Base-by-base conservation (phyloP, 106 monocot species). In the Dendrobium officinale region DNA sequence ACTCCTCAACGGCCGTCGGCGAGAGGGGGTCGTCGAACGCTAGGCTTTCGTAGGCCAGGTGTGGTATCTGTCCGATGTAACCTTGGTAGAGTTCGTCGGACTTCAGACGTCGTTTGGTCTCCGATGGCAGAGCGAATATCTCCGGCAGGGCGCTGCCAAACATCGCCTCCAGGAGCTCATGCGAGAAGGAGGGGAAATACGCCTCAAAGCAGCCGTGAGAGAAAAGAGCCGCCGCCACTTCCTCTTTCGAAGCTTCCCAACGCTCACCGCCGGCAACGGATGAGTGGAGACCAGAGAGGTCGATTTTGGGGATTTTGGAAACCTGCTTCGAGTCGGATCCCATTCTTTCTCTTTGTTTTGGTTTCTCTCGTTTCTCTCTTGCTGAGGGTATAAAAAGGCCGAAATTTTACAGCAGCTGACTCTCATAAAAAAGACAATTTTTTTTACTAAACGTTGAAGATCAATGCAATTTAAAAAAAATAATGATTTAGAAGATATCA, bases 141-240 rank as follows among this genome's bases (percentile, higher is more conserved):
- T 90, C 88, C 67, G 58, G 45, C 42, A 75, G 6, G 19, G 77
- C 67, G 20, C 45, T 55, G 59, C 13, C 42, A 68, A 90, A 82
- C 37, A 84, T 75, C 26, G 72, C 76, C 4, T 77, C 70, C 3
- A 75, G 80, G 6, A 78, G 77, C 78, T 85, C 90, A 15, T 78
- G 42, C 26, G 79, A 8, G 54, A 86, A 40, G 11, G 64, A 67
- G 77, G 79, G 79, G 82, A 79, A 84, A 40, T 82, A 24, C 42
- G 79, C 85, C 66, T 85, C 83, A 72, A 90, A 79, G 81, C 85
- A 88, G 18, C 90, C 90, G 56, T 64, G 72, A 19, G 44, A 18
- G 22, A 42, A 75, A 40, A 90, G 80, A 17, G 88, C 83, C 33
- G 17, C 51, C 76, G 76, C 42, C 16, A 82, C 85, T 33, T 79